phyloP scores from a whole-genome alignment of 768 basidiomycete species.

The Lyophyllum decastes region DNA sequence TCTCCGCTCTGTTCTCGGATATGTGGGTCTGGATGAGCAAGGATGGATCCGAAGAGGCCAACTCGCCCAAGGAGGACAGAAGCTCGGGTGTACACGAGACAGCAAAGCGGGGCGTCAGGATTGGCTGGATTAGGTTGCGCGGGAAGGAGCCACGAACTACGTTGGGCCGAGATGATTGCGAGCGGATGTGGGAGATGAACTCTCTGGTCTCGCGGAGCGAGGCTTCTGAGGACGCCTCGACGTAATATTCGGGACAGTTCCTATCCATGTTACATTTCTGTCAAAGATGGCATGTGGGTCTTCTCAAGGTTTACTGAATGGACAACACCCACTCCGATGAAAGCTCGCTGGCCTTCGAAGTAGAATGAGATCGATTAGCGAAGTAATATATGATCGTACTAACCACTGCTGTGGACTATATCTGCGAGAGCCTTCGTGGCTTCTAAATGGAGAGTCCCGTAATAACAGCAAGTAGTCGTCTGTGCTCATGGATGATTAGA shows the following conservation, averaged over 20 bases:
- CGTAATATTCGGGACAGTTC: slow-evolving; percentile 65
- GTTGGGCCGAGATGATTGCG: slow-evolving; percentile 39
- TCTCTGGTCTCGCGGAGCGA: slow-evolving; percentile 65
- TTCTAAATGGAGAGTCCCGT: slow-evolving; percentile 79
- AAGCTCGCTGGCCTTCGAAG: slow-evolving; percentile 72
- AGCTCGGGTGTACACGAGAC: slow-evolving; percentile 82
- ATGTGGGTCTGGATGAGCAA: slow-evolving; percentile 93
- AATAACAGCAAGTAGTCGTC: slow-evolving; percentile 96
- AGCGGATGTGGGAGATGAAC: slow-evolving; percentile 70
- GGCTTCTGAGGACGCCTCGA: slow-evolving; percentile 57
- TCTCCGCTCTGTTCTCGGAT: slow-evolving; percentile 78
- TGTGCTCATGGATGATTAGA: slow-evolving; percentile 27
- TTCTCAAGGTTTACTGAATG: background rate
- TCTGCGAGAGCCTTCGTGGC: slow-evolving; percentile 83
- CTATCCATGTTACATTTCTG: slow-evolving; percentile 93
- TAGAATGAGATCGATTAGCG: background rate
- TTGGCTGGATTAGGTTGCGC: slow-evolving; percentile 76
- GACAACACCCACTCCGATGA: slow-evolving; percentile 68
- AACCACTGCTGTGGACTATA: slow-evolving; percentile 62
- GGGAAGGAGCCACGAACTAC: slow-evolving; percentile 24
- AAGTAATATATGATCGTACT: slow-evolving; percentile 12
- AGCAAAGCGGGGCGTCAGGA: slow-evolving; percentile 95
- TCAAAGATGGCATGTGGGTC: background rate
- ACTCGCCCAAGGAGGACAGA: slow-evolving; percentile 56
- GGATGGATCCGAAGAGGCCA: slow-evolving; percentile 58